Conservation (phyloP, 2,329 filamentous ascomycete species). For the Trichoderma afroharzianum region DNA sequence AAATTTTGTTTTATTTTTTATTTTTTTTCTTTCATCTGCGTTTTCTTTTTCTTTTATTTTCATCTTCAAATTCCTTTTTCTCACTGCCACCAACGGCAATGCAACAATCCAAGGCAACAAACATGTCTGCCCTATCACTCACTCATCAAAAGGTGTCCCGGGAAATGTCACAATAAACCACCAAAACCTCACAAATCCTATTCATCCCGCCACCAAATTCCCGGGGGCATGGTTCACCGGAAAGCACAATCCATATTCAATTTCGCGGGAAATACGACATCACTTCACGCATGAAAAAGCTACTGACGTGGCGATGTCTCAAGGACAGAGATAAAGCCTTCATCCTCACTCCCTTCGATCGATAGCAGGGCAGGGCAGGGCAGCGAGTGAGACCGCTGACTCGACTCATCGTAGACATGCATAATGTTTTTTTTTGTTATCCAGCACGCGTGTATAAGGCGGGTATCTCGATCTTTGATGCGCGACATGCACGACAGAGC, state of each 20-base stretch:
- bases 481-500: background rate
- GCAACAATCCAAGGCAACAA: background rate
- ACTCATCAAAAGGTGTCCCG: background rate
- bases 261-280: background rate
- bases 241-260: background rate
- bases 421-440: background rate
- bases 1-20: background rate
- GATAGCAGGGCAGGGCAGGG: background rate
- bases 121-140: background rate
- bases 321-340: background rate
- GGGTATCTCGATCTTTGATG: background rate
- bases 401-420: conserved; percentile 10
- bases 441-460: background rate
- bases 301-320: background rate
- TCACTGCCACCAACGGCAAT: background rate
- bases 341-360: background rate
- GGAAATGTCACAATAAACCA: background rate
- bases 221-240: background rate
- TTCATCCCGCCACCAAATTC: background rate
- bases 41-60: background rate
- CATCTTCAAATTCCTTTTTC: background rate
- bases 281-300: background rate
- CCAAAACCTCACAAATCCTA: background rate
- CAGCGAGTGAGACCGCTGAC: background rate
- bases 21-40: background rate